Evolutionary conservation across 2,329 filamentous ascomycete species (phyloP), one percentile per base, ranked within the genome.

Genomic region (Scolecobasidium constrictum): DNA sequence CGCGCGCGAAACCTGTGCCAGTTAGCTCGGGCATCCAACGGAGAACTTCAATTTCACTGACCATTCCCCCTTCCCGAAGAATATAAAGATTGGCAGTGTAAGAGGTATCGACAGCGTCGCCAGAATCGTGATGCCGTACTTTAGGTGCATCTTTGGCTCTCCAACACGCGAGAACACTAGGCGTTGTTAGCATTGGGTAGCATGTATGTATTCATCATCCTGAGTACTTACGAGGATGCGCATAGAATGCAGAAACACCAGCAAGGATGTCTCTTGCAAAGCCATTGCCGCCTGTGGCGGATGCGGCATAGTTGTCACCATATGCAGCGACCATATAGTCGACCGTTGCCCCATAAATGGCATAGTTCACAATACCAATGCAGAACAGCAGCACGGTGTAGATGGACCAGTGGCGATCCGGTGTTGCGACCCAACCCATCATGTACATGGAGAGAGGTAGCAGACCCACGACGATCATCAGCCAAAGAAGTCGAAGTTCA

Each of bases 271-370:
- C 82, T 49, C 83, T 72, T 3, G 80, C 72, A 63, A 81, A 85
- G 2, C 81, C 83, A 48, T 86, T 86, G 16, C 82, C 82, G 33
- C 82, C 83, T 0, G 82, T 86, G 1, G 83, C 83, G 0, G 80
- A 84, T 1, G 82, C 81, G 2, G 80, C 76, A 56, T 84, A 86
- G 9, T 36, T 36, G 0, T 76, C 75, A 0, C 82, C 83, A 51
- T 85, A 82, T 1, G 80, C 77, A 40, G 77, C 78, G 12, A 84
- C 73, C 74, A 85, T 84, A 62, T 86, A 86, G 58, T 86, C 79
- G 49, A 85, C 82, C 1, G 80, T 83, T 1, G 80, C 78, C 76
- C 83, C 83, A 62, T 85, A 85, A 45, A 84, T 83, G 23, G 73
- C 66, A 45, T 81, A 83, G 53, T 86, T 86, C 43, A 81, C 81